Evolutionary conservation across 2,329 filamentous ascomycete genomes (phyloP).

Genomic region (Colletotrichum shisoi): DNA sequence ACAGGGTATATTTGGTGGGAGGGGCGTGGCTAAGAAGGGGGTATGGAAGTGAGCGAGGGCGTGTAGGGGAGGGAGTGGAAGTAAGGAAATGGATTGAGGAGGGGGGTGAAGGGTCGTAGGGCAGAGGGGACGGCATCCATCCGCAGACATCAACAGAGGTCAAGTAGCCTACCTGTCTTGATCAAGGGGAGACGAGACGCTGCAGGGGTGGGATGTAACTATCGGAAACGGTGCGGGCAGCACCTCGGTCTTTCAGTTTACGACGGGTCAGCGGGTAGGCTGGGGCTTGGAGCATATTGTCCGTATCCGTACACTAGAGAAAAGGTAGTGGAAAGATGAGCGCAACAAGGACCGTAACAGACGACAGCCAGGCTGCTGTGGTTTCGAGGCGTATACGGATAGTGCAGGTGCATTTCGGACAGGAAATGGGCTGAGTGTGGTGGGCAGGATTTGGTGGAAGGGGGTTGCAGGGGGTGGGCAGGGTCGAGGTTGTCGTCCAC

Average conservation of each 20-base stretch:
- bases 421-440: not conserved
- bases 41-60: not conserved
- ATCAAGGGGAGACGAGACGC: not conserved
- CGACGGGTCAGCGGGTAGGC: constrained; percentile 8
- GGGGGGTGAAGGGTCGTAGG: constrained; percentile 8
- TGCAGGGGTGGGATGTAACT: not conserved
- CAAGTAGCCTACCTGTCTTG: not conserved
- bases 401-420: not conserved
- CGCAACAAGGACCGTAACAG: constrained; percentile 2
- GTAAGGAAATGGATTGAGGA: not conserved
- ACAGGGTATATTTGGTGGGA: constrained; percentile 8
- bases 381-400: not conserved
- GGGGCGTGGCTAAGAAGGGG: constrained; percentile 21
- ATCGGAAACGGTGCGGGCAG: constrained; percentile 14
- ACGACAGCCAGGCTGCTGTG: constrained; percentile 5
- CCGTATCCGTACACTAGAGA: too few species aligned
- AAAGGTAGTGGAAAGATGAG: not conserved
- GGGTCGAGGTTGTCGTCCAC: constrained; percentile 8
- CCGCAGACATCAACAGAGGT: constrained; percentile 5
- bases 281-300: not conserved
- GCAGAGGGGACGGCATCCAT: constrained; percentile 16
- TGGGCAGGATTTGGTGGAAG: not conserved
- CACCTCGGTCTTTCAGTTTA: not conserved
- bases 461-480: constrained; percentile 7
- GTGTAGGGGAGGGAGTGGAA: constrained; percentile 1